Base-by-base conservation (phyloP, 2,329 filamentous ascomycete genomes). In the Hyphodiscus sp. region DNA sequence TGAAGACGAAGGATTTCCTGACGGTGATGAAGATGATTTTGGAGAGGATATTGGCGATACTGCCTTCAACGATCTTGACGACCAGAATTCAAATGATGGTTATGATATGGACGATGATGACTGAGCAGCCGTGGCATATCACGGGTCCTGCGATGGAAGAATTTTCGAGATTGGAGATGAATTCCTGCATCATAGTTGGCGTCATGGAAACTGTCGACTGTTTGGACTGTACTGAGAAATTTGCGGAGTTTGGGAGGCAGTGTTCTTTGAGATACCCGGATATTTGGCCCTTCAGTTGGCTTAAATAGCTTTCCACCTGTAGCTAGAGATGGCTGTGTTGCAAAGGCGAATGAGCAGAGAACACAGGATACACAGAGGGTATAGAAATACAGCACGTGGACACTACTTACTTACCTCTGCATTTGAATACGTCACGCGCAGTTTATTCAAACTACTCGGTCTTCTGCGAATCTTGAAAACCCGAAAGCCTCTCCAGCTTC, bases 21-120 rank as follows among this genome's bases (percentile, higher is more conserved):
- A 41, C 5, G 55, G 50, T 8, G 53, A 56, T 13, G 51, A 55
- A 41, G 45, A 52, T 29, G 51, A 56, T 16, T 55, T 52, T 38
- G 50, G n/a, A 23, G 10, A 46, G 1, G 55, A 54, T 47, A 45
- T 51, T 18, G 55, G 50, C 15, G 55, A 44, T 15, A 47, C 49
- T 16, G 52, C 8, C 45, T 13, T 26, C 19, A 13, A 26, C 29
- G 41, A 42, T 18, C 20, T 18, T 11, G 45, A 26, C 19, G 20
- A 47, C 6, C 18, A 20, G 13, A 2, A 7, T 8, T 13, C 15
- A 3, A 46, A 57, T 30, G 51, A 51, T 29, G 51, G 51, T 18
- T 42, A 42, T 42, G 41, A 42, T 8, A 26, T 26, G 23, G 23
- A 26, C 4, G 33, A 38, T 38, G 33, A 38, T 10, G 33, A 38